A percentile compares a stretch with the other conserved stretches of the same genome.
These are phyloP conservation scores for Apiotrichum montevideense DNA, from an alignment of 1,284 basidiomycete genomes.

Conservation along the genomic window DNA sequence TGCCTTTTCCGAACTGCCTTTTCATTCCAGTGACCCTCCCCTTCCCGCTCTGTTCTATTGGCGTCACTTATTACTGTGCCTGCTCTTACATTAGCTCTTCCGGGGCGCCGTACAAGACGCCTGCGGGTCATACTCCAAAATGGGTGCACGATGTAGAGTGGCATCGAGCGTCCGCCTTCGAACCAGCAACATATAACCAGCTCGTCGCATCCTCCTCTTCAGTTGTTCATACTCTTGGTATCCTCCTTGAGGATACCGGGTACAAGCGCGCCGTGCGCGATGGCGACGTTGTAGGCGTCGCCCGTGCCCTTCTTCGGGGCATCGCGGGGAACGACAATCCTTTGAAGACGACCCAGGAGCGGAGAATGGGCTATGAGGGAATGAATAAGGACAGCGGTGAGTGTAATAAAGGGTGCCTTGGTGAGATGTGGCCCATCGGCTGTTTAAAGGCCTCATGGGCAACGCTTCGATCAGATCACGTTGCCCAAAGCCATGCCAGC, in stretches of 20 bases:
- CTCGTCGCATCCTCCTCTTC: constrained; percentile 62
- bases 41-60: too few species aligned
- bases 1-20: too few species aligned
- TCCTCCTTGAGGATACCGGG: constrained; percentile 69
- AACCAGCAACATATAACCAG: constrained; percentile 65
- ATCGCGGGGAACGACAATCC: constrained; percentile 55
- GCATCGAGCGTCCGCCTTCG: constrained; percentile 69
- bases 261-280: constrained; percentile 71
- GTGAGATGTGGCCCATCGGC: not conserved
- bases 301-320: constrained; percentile 48
- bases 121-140: constrained; percentile 79
- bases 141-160: constrained; percentile 77
- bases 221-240: constrained; percentile 92
- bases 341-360: constrained; percentile 50
- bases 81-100: constrained; percentile 58
- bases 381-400: constrained; percentile 87
- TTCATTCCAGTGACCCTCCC: too few species aligned
- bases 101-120: constrained; percentile 74
- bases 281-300: constrained; percentile 56
- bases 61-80: not conserved
- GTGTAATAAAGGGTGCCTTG: constrained; percentile 28
- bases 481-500: too few species aligned
- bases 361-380: constrained; percentile 58
- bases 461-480: too few species aligned
- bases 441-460: too few species aligned